These are phyloP conservation scores for Lipomyces chichibuensis DNA, from an alignment of 805 yeast genomes.

Conservation along the genomic window DNA sequence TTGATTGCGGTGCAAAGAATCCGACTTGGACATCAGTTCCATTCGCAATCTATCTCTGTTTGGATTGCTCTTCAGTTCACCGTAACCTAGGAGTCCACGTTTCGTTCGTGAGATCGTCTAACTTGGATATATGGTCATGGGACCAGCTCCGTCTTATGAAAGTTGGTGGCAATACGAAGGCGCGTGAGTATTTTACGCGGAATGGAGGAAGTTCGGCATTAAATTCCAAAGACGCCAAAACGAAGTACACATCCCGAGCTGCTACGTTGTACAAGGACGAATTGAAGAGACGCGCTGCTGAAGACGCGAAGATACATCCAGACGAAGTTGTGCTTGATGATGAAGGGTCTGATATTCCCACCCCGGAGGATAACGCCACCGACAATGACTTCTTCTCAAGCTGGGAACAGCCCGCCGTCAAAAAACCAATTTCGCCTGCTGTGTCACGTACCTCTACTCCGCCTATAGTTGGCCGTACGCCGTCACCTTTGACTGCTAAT, in stretches of 20 bases:
- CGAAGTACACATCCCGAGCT: conserved; percentile 77
- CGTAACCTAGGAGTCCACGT: conserved; percentile 95
- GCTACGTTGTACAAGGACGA: conserved; percentile 84
- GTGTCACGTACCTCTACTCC: conserved; percentile 48
- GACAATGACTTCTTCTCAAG: conserved; percentile 87
- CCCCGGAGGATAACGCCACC: conserved; percentile 40
- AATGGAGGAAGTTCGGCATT: conserved; percentile 82
- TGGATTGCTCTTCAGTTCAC: conserved; percentile 94
- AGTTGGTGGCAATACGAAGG: conserved; percentile 88
- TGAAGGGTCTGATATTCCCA: conserved; percentile 10
- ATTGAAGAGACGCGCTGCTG: conserved; percentile 65
- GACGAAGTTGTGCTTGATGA: conserved; percentile 65
- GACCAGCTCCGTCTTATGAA: conserved; percentile 89
- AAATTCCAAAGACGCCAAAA: conserved; percentile 63
- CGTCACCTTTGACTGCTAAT: conserved; percentile 38
- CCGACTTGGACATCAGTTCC: conserved; percentile 99
- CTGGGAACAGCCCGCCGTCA: conserved; percentile 78
- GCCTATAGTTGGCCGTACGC: conserved; percentile 29
- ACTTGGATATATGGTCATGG: conserved; percentile 92
- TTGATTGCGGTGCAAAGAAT: conserved; percentile 90
- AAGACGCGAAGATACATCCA: conserved; percentile 69
- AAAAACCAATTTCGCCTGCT: conserved; percentile 47
- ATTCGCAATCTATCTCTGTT: conserved; percentile 87
- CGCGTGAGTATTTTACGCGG: conserved; percentile 78
- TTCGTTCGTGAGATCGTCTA: conserved; percentile 89